Conservation (phyloP, 805 yeast genomes). For the Pachysolen tannophilus region DNA sequence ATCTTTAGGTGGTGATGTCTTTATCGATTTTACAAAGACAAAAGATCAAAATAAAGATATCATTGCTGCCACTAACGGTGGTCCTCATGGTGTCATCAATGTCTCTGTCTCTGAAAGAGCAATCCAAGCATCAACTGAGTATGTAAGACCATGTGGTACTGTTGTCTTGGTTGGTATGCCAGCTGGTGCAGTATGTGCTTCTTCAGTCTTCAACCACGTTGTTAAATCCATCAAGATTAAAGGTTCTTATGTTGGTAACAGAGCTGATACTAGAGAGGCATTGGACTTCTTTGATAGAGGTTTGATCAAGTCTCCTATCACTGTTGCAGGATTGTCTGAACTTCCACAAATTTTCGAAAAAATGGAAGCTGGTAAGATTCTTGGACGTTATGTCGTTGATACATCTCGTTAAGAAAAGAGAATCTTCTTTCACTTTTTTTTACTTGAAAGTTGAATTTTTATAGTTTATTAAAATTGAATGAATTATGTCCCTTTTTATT, state of each 20-base stretch:
- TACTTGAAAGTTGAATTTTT: too few relatives aligned
- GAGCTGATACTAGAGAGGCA: conserved; percentile 54
- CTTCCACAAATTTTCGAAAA: conserved; percentile 38
- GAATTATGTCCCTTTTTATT: too few relatives aligned
- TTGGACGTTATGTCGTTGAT: conserved; percentile 60
- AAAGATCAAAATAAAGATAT: conserved; percentile 33
- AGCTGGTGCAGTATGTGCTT: conserved; percentile 45
- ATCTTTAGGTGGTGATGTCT: conserved; percentile 38
- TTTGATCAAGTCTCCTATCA: conserved; percentile 44
- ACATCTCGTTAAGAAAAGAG: conserved; percentile 27
- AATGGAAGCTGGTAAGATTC: conserved; percentile 56
- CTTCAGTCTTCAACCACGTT: conserved; percentile 47
- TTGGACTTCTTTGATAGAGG: conserved; percentile 47
- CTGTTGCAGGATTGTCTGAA: conserved; percentile 45
- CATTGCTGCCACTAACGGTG: conserved; percentile 36
- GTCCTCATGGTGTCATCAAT: conserved; percentile 44
- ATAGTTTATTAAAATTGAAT: too few relatives aligned
- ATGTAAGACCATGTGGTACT: conserved; percentile 45
- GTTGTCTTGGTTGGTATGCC: conserved; percentile 59
- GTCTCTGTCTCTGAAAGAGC: conserved; percentile 45
- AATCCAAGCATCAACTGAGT: conserved; percentile 33
- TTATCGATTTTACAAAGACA: conserved; percentile 34
- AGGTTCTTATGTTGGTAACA: conserved; percentile 56
- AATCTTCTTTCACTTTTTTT: background rate
- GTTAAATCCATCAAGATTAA: conserved; percentile 44